phyloP scores from a whole-genome alignment of 2,329 filamentous ascomycete genomes.

The Uncinocarpus reesii region DNA sequence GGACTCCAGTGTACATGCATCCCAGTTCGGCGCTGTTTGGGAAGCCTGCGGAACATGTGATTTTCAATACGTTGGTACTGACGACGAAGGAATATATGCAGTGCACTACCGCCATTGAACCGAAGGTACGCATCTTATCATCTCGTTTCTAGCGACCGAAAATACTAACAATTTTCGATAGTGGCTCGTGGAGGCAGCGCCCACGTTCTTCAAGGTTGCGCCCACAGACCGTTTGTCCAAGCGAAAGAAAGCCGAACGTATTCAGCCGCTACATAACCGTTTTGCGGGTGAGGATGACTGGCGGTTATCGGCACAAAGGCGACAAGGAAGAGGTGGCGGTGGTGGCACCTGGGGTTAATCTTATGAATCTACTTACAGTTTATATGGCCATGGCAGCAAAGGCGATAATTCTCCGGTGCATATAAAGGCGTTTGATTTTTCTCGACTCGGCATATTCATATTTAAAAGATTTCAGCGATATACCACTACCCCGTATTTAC shows the following conservation, averaged over 20 bases:
- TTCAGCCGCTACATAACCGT: slow-evolving; percentile 89
- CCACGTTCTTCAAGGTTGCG: slow-evolving; percentile 97
- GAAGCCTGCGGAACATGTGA: slow-evolving; percentile 91
- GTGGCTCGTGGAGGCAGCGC: slow-evolving; percentile 87
- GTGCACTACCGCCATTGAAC: slow-evolving; percentile 82
- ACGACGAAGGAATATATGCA: slow-evolving; percentile 94
- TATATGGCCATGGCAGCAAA: not conserved
- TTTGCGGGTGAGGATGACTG: slow-evolving; percentile 91
- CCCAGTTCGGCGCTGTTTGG: slow-evolving; percentile 86
- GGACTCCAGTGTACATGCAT: slow-evolving; percentile 89
- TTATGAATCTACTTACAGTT: not conserved
- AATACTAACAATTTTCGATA: slow-evolving; percentile 17
- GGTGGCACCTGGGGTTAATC: slow-evolving; percentile 75
- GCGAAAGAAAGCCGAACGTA: slow-evolving; percentile 85
- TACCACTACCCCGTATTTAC: too few relatives aligned
- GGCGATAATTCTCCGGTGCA: not conserved
- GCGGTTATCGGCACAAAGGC: slow-evolving; percentile 79
- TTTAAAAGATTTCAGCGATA: too few relatives aligned
- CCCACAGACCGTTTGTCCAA: slow-evolving; percentile 78
- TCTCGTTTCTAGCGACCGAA: too few relatives aligned
- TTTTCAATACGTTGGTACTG: slow-evolving; percentile 59
- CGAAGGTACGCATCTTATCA: slow-evolving; percentile 52
- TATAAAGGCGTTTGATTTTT: not conserved
- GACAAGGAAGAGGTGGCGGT: slow-evolving; percentile 70
- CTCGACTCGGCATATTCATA: too few relatives aligned